Conservation (phyloP, 768 basidiomycete species). For the Pleurotus djamor region DNA sequence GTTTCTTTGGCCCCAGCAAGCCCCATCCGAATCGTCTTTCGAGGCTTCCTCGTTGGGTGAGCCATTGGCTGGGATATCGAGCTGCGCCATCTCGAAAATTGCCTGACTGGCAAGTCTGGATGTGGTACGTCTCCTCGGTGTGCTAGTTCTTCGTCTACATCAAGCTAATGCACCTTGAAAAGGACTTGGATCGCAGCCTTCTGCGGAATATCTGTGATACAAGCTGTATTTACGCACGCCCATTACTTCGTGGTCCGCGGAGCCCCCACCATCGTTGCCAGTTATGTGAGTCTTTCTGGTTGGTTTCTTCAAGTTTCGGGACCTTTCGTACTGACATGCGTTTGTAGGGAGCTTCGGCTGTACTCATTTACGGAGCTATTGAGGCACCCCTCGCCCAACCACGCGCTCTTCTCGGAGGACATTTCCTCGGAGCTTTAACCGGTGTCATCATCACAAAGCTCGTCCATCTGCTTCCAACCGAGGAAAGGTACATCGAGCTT, state of each 20-base stretch:
- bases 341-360: slow-evolving; percentile 49
- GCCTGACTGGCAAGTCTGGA: slow-evolving; percentile 36
- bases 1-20: no score
- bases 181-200: slow-evolving; percentile 54
- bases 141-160: background rate
- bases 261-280: slow-evolving; percentile 45
- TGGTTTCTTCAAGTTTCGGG: background rate
- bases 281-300: slow-evolving; percentile 33
- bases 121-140: slow-evolving; percentile 19
- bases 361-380: slow-evolving; percentile 51
- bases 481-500: slow-evolving; percentile 36
- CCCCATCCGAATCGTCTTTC: background rate
- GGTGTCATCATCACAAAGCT: slow-evolving; percentile 52
- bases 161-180: background rate
- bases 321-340: background rate
- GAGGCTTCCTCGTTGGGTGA: slow-evolving; percentile 30
- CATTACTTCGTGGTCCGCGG: slow-evolving; percentile 42
- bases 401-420: slow-evolving; percentile 46
- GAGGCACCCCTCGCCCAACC: slow-evolving; percentile 41
- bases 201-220: slow-evolving; percentile 44
- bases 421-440: slow-evolving; percentile 45
- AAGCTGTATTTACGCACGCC: slow-evolving; percentile 45
- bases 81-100: slow-evolving; percentile 23
- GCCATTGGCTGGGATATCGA: slow-evolving; percentile 44
- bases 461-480: slow-evolving; percentile 40